Evolutionary conservation across 129 eudicot species (phyloP), one percentile per base, ranked within the genome.

Genomic region (Artemisia annua): DNA sequence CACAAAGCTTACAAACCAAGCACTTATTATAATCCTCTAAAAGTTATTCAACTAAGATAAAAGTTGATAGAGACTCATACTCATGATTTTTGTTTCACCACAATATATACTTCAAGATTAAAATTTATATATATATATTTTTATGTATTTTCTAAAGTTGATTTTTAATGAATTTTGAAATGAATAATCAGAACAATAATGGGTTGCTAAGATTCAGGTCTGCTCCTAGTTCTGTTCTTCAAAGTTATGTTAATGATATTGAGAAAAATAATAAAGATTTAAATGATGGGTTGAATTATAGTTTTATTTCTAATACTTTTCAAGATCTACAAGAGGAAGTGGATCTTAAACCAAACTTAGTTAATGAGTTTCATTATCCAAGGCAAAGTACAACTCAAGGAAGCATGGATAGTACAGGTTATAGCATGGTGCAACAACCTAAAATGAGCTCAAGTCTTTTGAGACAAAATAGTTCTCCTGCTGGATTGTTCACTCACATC

Each of bases 391-490:
- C 80, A 44, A 79, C 57, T 68, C 75, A 19, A 72, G 67, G 67
- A 66, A 70, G 67, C 67, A 67, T 81, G 63, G 79, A 80, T 75
- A 59, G 63, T 15, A 43, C 83, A 19, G 59, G 49, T 39, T 52
- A 76, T 59, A 74, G 60, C 48, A 67, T 71, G 63, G 64, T 16
- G 35, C 83, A 79, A 20, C 69, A 56, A 51, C 39, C 75, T 14
- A 80, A 71, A 75, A 74, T 84, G 69, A 84, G 85, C 74, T 83
- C 89, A 5, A 72, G 76, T 63, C 86, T 94, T 71, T 66, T 77
- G 80, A 80, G 97, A 63, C 97, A 95, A 52, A 90, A 81, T 70
- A 95, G 91, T 73, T 90, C 99, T 54, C 99, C 99, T 75, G 91
- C 97, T 86, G 99, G 96, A 49, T 83, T 83, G 50, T 86, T 95